These are phyloP conservation scores for Berkeleyomyces rouxiae DNA, from an alignment of 2,329 filamentous ascomycete species.

Conservation along the genomic window DNA sequence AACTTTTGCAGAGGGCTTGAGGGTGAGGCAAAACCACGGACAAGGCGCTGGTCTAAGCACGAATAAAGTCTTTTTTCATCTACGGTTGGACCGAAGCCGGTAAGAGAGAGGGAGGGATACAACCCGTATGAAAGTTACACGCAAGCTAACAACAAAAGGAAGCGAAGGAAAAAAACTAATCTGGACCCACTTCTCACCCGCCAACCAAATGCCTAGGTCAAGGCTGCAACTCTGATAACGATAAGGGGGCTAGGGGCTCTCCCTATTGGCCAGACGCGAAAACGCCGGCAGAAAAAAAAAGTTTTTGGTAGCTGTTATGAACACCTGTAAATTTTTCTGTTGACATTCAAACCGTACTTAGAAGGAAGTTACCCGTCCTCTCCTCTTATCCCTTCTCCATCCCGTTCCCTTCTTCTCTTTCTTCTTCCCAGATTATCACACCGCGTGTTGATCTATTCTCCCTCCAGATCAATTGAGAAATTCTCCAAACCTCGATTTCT, in stretches of 20 bases:
- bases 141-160: not conserved
- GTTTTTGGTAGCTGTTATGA: constrained; percentile 6
- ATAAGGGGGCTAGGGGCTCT: constrained; percentile 2
- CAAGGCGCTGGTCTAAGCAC: not conserved
- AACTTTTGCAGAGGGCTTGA: not conserved
- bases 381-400: not conserved
- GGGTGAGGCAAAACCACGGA: not conserved
- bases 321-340: constrained; percentile 7
- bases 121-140: not conserved
- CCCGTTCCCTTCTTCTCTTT: constrained; percentile 2
- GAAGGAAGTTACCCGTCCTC: constrained; percentile 8
- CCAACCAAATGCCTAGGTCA: constrained; percentile 1
- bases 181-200: not conserved
- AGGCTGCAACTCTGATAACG: constrained; percentile 10
- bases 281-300: constrained; percentile 11
- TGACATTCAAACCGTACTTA: constrained; percentile 4
- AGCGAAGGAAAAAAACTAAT: not conserved
- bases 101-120: not conserved
- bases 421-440: not conserved
- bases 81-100: not conserved
- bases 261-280: constrained; percentile 5
- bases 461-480: not conserved
- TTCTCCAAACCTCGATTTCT: constrained; percentile 3
- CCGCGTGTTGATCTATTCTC: constrained; percentile 8
- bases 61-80: not conserved